Percentiles rank a stretch among this genome's conserved stretches.
These are phyloP conservation scores for Kodamaea anthophila DNA, from an alignment of 1,139 yeast genomes.

Conservation along the genomic window DNA sequence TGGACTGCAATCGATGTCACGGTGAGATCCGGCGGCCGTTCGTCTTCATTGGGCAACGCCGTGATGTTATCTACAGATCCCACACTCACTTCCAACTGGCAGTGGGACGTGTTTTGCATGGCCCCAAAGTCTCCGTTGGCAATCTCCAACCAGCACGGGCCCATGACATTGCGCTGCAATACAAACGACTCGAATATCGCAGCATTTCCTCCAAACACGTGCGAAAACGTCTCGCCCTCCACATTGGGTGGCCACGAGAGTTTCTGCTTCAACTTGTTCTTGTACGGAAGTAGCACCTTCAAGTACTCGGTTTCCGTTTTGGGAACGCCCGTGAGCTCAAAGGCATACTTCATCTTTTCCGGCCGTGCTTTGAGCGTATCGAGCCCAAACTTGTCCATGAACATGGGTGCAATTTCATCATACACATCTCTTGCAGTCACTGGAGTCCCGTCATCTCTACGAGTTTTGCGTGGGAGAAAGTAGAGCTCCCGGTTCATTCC, in stretches of 20 bases:
- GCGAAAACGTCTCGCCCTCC: slow-evolving; percentile 71
- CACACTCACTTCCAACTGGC: slow-evolving; percentile 67
- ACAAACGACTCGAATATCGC: slow-evolving; percentile 82
- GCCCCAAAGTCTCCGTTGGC: slow-evolving; percentile 55
- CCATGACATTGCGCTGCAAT: slow-evolving; percentile 79
- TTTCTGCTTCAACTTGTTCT: slow-evolving; percentile 47
- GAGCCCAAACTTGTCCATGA: slow-evolving; percentile 59
- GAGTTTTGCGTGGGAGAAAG: slow-evolving; percentile 61
- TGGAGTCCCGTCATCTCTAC: slow-evolving; percentile 14
- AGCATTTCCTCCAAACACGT: slow-evolving; percentile 75
- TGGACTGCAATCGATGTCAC: slow-evolving; percentile 74
- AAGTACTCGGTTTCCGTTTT: slow-evolving; percentile 75
- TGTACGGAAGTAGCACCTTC: slow-evolving; percentile 69
- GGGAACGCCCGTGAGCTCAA: slow-evolving; percentile 79
- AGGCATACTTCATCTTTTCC: slow-evolving; percentile 75
- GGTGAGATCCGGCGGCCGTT: slow-evolving; percentile 58
- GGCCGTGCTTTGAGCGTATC: slow-evolving; percentile 64
- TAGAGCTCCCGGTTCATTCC: slow-evolving; percentile 68
- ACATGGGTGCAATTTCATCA: slow-evolving; percentile 64
- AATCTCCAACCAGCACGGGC: slow-evolving; percentile 93
- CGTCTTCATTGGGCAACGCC: slow-evolving; percentile 37
- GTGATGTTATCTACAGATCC: slow-evolving; percentile 43
- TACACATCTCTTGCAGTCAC: slow-evolving; percentile 62
- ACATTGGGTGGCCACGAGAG: slow-evolving; percentile 53
- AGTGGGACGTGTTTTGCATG: slow-evolving; percentile 69